These are phyloP conservation scores for Rhodosporidiobolus sp. DNA, from an alignment of 768 basidiomycete species.

Conservation along the genomic window DNA sequence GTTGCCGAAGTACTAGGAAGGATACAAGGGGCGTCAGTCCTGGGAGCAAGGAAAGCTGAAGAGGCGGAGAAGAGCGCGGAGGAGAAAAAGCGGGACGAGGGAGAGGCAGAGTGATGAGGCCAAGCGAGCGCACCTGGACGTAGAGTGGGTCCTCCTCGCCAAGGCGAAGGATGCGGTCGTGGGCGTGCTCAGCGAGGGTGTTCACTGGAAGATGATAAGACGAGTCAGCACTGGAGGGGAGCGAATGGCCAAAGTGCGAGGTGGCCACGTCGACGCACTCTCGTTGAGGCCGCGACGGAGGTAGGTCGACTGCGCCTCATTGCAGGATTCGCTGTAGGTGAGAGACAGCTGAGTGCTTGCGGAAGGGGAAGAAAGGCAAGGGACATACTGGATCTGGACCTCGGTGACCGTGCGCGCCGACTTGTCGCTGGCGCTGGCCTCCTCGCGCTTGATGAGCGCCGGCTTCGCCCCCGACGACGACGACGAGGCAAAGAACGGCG, in stretches of 20 bases:
- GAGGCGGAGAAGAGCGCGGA: too few relatives aligned
- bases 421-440: not conserved
- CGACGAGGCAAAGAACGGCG: slow-evolving; percentile 14
- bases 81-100: not conserved
- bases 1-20: slow-evolving; percentile 24
- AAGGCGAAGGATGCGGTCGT: slow-evolving; percentile 24
- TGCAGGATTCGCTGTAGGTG: slow-evolving; percentile 24
- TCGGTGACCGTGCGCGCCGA: slow-evolving; percentile 1
- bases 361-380: not conserved
- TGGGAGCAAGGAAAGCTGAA: too few relatives aligned
- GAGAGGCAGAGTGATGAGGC: too few relatives aligned
- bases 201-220: slow-evolving; percentile 8
- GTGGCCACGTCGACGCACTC: slow-evolving; percentile 4
- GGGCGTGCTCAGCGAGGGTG: slow-evolving; percentile 17
- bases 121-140: too few relatives aligned
- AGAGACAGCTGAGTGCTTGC: too few relatives aligned
- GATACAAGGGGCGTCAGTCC: not conserved
- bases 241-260: not conserved
- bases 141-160: slow-evolving; percentile 29
- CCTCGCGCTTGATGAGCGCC: slow-evolving; percentile 11
- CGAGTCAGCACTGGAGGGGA: not conserved
- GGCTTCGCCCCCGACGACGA: too few relatives aligned
- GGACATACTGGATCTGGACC: slow-evolving; percentile 28
- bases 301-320: slow-evolving; percentile 15
- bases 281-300: slow-evolving; percentile 30